These are phyloP conservation scores for Chlorella sp. DNA, from an alignment of 139 green algal genomes.

Conservation along the genomic window DNA sequence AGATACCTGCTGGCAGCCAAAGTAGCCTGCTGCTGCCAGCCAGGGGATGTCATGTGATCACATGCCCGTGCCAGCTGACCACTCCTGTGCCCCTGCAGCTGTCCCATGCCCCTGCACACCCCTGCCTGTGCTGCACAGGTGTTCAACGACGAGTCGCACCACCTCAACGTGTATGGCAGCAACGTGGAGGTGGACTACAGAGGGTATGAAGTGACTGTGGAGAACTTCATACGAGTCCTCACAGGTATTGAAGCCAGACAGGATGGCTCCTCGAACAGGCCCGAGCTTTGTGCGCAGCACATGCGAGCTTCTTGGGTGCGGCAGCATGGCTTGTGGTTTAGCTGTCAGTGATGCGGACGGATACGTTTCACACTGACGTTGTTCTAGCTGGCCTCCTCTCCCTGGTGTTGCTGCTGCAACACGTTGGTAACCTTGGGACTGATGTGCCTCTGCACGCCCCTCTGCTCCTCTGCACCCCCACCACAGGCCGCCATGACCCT, in stretches of 20 bases:
- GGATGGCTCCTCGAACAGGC: not conserved
- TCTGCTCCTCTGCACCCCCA: not conserved
- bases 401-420: not conserved
- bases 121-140: too few relatives aligned
- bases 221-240: conserved; percentile 80
- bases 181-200: conserved; percentile 87
- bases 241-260: conserved; percentile 44
- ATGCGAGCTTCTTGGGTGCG: not conserved
- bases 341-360: not conserved
- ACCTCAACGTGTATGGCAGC: conserved; percentile 76
- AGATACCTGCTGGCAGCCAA: too few relatives aligned
- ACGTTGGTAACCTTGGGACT: not conserved
- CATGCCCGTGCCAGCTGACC: too few relatives aligned
- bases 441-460: not conserved
- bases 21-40: too few relatives aligned
- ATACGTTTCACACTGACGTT: not conserved
- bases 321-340: not conserved
- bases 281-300: not conserved
- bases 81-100: too few relatives aligned
- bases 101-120: too few relatives aligned
- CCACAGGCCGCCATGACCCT: conserved; percentile 50
- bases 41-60: too few relatives aligned
- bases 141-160: conserved; percentile 59
- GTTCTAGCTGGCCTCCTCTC: not conserved
- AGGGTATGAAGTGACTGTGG: conserved; percentile 79